Evolutionary conservation across 1,284 basidiomycete species (phyloP).

Genomic region (Cerrena zonata): DNA sequence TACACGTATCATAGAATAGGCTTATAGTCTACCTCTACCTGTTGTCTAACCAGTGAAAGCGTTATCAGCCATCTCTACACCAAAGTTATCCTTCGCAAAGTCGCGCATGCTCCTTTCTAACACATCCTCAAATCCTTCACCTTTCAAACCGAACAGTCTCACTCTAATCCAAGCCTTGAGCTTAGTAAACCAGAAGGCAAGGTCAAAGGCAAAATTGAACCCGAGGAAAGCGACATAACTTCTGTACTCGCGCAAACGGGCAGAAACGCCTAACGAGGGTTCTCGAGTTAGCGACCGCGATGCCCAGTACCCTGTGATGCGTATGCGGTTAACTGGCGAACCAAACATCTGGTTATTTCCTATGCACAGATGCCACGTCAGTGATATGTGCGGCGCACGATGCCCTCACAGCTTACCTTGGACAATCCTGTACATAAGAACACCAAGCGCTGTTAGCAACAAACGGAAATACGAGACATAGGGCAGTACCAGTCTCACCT

Average conservation of each 20-base stretch:
- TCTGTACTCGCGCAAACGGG: slow-evolving; percentile 44
- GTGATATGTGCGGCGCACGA: background rate
- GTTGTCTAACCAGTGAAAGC: slow-evolving; percentile 28
- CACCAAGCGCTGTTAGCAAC: too few relatives aligned
- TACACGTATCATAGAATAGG: background rate
- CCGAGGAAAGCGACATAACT: slow-evolving; percentile 48
- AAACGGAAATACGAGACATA: background rate
- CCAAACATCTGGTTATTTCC: slow-evolving; percentile 75
- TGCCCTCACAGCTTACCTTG: slow-evolving; percentile 43
- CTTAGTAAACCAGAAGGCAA: slow-evolving; percentile 52
- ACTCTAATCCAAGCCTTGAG: slow-evolving; percentile 44
- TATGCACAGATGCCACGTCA: slow-evolving; percentile 17
- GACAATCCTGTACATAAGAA: slow-evolving; percentile 58
- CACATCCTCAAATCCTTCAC: slow-evolving; percentile 56
- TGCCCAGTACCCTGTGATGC: slow-evolving; percentile 73
- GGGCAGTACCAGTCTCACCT: slow-evolving; percentile 42
- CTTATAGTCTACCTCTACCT: too few relatives aligned
- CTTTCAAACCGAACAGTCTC: slow-evolving; percentile 28
- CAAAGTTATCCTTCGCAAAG: slow-evolving; percentile 54
- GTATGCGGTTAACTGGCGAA: slow-evolving; percentile 81
- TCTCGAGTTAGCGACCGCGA: slow-evolving; percentile 47
- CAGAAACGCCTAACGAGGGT: slow-evolving; percentile 32
- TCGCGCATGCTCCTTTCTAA: slow-evolving; percentile 54
- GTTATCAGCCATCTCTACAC: slow-evolving; percentile 41
- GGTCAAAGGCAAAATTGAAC: slow-evolving; percentile 50